phyloP scores from a whole-genome alignment of 306 rosid species.

The Sechiopsis laciniata region DNA sequence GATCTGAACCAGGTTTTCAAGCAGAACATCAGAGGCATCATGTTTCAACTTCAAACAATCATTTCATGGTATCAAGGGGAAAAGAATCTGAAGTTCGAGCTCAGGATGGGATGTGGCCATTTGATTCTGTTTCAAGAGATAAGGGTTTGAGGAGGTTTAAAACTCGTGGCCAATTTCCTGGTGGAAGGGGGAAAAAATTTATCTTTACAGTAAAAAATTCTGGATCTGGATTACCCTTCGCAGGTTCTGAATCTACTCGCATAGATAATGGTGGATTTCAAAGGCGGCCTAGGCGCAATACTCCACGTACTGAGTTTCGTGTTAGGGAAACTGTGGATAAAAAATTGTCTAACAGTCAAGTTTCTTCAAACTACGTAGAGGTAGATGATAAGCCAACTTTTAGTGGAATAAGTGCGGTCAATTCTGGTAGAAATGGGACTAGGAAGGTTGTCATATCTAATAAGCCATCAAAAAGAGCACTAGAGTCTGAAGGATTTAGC shows the following conservation, averaged over 20 bases:
- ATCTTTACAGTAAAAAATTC: constrained; percentile 56
- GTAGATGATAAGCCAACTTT: constrained; percentile 42
- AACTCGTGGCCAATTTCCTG: constrained; percentile 40
- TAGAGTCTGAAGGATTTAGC: constrained; percentile 30
- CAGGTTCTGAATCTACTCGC: constrained; percentile 41
- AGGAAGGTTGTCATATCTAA: constrained; percentile 38
- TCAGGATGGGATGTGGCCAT: constrained; percentile 32
- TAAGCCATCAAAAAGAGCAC: constrained; percentile 43
- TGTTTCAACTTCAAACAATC: constrained; percentile 37
- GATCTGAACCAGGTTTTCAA: constrained; percentile 37
- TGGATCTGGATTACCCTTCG: constrained; percentile 46
- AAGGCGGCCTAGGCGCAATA: constrained; percentile 61
- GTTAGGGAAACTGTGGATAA: constrained; percentile 59
- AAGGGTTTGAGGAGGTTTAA: constrained; percentile 41
- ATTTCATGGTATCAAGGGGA: constrained; percentile 26
- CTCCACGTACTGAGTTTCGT: constrained; percentile 79
- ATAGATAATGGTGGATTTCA: constrained; percentile 46
- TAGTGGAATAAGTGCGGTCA: constrained; percentile 40
- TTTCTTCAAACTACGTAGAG: constrained; percentile 38
- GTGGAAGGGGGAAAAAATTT: constrained; percentile 66
- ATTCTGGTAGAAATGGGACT: constrained; percentile 47
- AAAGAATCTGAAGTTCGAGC: constrained; percentile 45
- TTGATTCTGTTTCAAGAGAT: constrained; percentile 44
- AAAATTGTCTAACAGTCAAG: constrained; percentile 42
- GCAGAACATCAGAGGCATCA: constrained; percentile 36